Evolutionary conservation across 1,284 basidiomycete genomes (phyloP), one percentile per base, ranked within the genome.

Genomic region (Pseudozyma hubeiensis): DNA sequence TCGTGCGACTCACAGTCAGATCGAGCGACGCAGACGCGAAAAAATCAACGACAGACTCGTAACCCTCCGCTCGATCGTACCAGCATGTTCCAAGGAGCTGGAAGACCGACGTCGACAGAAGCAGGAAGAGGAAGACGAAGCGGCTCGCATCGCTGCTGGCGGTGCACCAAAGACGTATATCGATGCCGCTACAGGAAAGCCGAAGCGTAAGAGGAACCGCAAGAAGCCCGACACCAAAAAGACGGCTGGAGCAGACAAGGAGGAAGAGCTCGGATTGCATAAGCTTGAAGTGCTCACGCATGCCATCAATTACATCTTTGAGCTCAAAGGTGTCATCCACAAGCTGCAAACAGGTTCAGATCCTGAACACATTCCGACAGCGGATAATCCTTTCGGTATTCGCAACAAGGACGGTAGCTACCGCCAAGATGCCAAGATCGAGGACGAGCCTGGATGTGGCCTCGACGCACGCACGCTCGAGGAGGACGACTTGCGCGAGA

Each of bases 1-100:
- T 10, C 59, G 78, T 17, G 79, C 80, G 5, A 79, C 80, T 5
- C 83, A 84, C 45, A 78, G 75, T 14, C 76, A 82, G 48, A 84
- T 84, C 61, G 83, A 84, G 52, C 63, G 83, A 7, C 74, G 83
- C 5, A 67, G 83, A 14, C 51, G 83, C 24, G 82, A 82, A 49
- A 84, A 84, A 65, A 84, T 84, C 72, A 83, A 84, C 57, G 82
- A 84, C 49, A 67, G 81, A 3, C 77, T 84, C n/a, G 70, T 83
- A 45, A 75, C 72, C 14, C 63, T 84, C 9, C 79, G 82, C 39
- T 60, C 63, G 40, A 71, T 70, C 29, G 81, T 84, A 16, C 82
- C 82, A 0, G 82, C 82, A 7, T 84, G 82, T 47, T 69, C 69
- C 7, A 70, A 63, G 34, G 75, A 81, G 49, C 66, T 80, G 16